Base-by-base conservation (phyloP, 306 rosid genomes). In the Neltuma alba region DNA sequence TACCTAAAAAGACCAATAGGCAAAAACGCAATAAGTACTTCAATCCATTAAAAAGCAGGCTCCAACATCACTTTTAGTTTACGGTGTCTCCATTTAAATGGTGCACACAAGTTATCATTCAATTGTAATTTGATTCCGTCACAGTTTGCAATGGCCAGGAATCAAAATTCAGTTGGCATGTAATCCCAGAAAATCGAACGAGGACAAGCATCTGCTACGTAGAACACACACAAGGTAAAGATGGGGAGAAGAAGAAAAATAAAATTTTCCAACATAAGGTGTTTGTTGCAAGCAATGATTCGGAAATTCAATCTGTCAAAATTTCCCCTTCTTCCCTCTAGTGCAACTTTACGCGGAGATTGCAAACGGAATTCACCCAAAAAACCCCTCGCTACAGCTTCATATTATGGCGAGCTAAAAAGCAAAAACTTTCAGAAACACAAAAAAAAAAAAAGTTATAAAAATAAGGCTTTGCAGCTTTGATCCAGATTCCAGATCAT, bases 361-460 rank as follows among this genome's bases (percentile, higher is more conserved):
- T 40, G 27, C 31, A 48, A n/a, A 44, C 34, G 66, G 7, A 38
- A 30, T 18, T 8, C 15, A 13, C 8, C n/a, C 2, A 45, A 8
- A 11, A 23, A 82, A 70, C 79, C 45, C 31, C 55, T 44, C 50
- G 27, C 9, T n/a, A 68, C 13, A 78, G 55, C 38, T 38, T 77
- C 63, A 25, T 75, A 45, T 27, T 21, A 44, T 41, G 31, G 31
- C 67, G 31, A 69, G 41, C 44, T 12, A 23, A 57, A 68, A 78
- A 57, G 47, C 79, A n/a, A 60, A 58, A 48, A 57, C 62, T 71
- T 10, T 52, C 12, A 61, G 52, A 57, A 48, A 61, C 15, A 31
- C 41, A 31, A 20, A 13, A 33, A 20, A n/a, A 1, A 16, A 20
- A 31, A 52, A 21, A 23, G 2, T 57, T 8, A 54, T n/a, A 37